Evolutionary conservation across 1,139 yeast genomes (phyloP).

Genomic region (Pichia kudriavzevii): DNA sequence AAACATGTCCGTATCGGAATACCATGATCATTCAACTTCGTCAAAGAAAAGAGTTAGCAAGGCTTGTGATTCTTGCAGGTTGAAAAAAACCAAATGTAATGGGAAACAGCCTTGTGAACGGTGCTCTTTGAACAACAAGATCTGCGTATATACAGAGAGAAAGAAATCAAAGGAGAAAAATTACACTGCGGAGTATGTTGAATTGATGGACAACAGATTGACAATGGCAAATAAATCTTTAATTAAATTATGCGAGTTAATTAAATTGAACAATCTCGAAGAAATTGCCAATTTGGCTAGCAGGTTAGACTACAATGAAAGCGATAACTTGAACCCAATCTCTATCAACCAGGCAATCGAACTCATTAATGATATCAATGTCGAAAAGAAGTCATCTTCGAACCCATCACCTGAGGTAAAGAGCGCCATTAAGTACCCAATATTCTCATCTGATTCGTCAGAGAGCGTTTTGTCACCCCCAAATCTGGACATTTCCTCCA

Average conservation of each 20-base stretch:
- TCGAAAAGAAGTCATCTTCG: too few relatives aligned
- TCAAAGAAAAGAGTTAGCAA: constrained; percentile 65
- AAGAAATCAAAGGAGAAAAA: constrained; percentile 52
- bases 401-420: too few relatives aligned
- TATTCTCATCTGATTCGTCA: too few relatives aligned
- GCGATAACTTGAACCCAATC: constrained; percentile 25
- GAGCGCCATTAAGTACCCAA: too few relatives aligned
- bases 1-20: too few relatives aligned
- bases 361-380: too few relatives aligned
- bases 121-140: constrained; percentile 61
- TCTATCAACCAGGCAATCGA: constrained; percentile 47
- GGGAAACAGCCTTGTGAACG: constrained; percentile 71
- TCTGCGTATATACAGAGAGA: constrained; percentile 69
- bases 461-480: too few relatives aligned
- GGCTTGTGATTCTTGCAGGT: constrained; percentile 75
- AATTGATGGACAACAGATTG: constrained; percentile 59
- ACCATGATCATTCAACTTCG: too few relatives aligned
- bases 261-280: constrained; percentile 26
- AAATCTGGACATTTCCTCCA: too few relatives aligned
- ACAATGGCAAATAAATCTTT: constrained; percentile 54
- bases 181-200: constrained; percentile 63
- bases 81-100: constrained; percentile 65
- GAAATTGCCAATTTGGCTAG: constrained; percentile 17
- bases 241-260: constrained; percentile 33
- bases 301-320: constrained; percentile 15